phyloP scores from a whole-genome alignment of 2,329 filamentous ascomycete species.

The Aspergillus glaucus region DNA sequence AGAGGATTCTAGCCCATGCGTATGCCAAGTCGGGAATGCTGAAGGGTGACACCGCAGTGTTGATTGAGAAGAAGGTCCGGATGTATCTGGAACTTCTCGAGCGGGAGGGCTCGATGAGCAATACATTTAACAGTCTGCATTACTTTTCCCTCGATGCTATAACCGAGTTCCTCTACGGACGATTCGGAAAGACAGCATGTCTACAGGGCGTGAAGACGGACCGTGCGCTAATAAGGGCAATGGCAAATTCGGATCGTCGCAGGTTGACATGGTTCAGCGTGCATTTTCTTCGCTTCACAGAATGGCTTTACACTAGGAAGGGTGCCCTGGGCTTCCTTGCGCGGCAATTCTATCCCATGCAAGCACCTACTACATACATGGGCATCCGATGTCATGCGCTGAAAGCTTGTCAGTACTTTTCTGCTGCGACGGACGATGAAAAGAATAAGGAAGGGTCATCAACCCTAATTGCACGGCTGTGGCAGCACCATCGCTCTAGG shows the following conservation, averaged over 20 bases:
- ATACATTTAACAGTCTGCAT: slow-evolving; percentile 47
- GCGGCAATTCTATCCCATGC: slow-evolving; percentile 41
- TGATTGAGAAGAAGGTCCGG: slow-evolving; percentile 37
- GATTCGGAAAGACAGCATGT: slow-evolving; percentile 40
- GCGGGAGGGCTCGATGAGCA: slow-evolving; percentile 27
- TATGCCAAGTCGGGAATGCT: slow-evolving; percentile 49
- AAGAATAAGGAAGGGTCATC: slow-evolving; percentile 9
- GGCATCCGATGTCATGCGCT: slow-evolving; percentile 44
- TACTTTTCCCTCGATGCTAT: slow-evolving; percentile 51
- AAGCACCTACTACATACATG: slow-evolving; percentile 46
- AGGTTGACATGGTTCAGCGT: slow-evolving; percentile 46
- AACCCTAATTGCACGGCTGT: slow-evolving; percentile 36
- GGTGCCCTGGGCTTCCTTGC: slow-evolving; percentile 33
- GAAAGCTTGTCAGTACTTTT: slow-evolving; percentile 3
- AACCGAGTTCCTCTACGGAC: slow-evolving; percentile 48
- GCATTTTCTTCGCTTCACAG: slow-evolving; percentile 41
- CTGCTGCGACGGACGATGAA: slow-evolving; percentile 4
- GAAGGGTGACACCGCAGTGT: slow-evolving; percentile 20
- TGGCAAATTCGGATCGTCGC: slow-evolving; percentile 43
- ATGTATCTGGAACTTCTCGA: slow-evolving; percentile 40
- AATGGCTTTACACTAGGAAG: slow-evolving; percentile 44
- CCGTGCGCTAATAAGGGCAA: slow-evolving; percentile 42
- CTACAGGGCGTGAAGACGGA: slow-evolving; percentile 34
- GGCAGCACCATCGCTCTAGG: slow-evolving; percentile 24
- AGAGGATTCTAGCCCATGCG: slow-evolving; percentile 48